phyloP scores from a whole-genome alignment of 2,329 filamentous ascomycete species.

The Diaporthe aspalathi region DNA sequence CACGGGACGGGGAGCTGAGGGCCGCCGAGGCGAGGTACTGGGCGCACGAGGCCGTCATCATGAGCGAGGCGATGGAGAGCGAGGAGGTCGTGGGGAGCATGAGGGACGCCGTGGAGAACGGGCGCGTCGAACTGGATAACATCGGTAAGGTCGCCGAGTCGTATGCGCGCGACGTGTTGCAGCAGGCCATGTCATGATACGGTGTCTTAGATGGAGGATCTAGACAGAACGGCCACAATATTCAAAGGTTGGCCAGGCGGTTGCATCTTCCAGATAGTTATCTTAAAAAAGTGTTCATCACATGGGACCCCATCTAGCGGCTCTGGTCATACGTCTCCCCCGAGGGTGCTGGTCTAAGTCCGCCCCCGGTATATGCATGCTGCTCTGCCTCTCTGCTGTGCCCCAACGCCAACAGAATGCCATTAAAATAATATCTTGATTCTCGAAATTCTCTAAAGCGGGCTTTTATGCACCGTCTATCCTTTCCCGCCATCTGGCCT shows the following conservation, averaged over 20 bases:
- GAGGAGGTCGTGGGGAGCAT: constrained; percentile 78
- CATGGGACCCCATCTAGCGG: constrained; percentile 7
- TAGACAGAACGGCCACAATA: neutral
- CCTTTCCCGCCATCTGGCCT: constrained; percentile 53
- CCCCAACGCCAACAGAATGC: constrained; percentile 19
- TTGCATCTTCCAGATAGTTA: neutral
- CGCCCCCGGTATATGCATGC: constrained; percentile 7
- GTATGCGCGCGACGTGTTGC: constrained; percentile 63
- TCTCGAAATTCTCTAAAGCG: neutral
- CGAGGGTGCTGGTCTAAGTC: constrained; percentile 31
- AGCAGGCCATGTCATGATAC: constrained; percentile 38
- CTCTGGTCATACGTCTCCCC: neutral
- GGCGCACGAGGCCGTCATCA: constrained; percentile 78
- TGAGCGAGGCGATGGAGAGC: constrained; percentile 82
- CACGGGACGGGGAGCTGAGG: constrained; percentile 78
- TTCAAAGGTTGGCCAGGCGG: too few relatives aligned
- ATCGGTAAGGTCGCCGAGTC: constrained; percentile 73
- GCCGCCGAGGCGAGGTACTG: constrained; percentile 78
- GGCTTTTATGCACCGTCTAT: constrained; percentile 7
- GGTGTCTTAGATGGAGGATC: neutral
- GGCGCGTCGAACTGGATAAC: constrained; percentile 69
- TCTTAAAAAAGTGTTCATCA: neutral
- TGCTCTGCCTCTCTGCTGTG: constrained; percentile 17
- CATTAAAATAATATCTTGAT: neutral
- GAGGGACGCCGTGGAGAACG: constrained; percentile 71